Conservation (phyloP, 2,329 filamentous ascomycete genomes). For the Ophiostoma novo-ulmi region DNA sequence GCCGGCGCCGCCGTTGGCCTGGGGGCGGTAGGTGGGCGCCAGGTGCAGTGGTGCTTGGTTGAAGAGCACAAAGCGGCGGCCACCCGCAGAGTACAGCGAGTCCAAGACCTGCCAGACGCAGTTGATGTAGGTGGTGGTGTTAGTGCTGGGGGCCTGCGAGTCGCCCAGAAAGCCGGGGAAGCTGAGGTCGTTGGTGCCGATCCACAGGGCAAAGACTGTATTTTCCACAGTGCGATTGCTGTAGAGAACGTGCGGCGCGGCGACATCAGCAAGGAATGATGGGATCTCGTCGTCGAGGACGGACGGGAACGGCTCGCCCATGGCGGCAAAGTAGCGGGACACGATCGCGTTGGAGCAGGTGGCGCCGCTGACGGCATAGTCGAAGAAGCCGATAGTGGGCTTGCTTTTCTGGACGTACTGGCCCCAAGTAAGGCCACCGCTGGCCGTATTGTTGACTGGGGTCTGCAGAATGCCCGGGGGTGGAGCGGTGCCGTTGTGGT, state of each 20-base stretch:
- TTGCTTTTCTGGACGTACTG: slow-evolving; percentile 59
- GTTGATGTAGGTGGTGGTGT: slow-evolving; percentile 59
- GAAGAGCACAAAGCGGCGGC: slow-evolving; percentile 65
- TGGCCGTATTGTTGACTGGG: slow-evolving; percentile 48
- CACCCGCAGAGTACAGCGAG: slow-evolving; percentile 59
- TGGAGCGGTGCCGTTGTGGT: slow-evolving; percentile 54
- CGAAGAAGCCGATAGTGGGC: slow-evolving; percentile 52
- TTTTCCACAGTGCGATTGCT: slow-evolving; percentile 46
- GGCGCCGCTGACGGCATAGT: slow-evolving; percentile 70
- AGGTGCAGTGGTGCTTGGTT: slow-evolving; percentile 63
- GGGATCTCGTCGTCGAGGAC: slow-evolving; percentile 58
- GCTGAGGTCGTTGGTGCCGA: slow-evolving; percentile 76
- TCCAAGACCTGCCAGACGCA: slow-evolving; percentile 61
- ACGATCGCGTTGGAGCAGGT: slow-evolving; percentile 67
- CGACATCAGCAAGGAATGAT: slow-evolving; percentile 48
- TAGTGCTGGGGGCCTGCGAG: slow-evolving; percentile 53
- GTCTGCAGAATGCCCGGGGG: slow-evolving; percentile 52
- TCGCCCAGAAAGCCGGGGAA: slow-evolving; percentile 61
- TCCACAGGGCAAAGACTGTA: slow-evolving; percentile 72
- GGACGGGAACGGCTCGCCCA: slow-evolving; percentile 55
- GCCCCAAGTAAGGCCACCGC: slow-evolving; percentile 64
- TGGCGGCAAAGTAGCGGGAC: slow-evolving; percentile 46
- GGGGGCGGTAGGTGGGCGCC: slow-evolving; percentile 59
- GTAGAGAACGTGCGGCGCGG: slow-evolving; percentile 40
- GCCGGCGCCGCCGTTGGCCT: slow-evolving; percentile 40